Evolutionary conservation across 2,329 filamentous ascomycete genomes (phyloP).

Genomic region (Teratosphaeria epicoccoides): DNA sequence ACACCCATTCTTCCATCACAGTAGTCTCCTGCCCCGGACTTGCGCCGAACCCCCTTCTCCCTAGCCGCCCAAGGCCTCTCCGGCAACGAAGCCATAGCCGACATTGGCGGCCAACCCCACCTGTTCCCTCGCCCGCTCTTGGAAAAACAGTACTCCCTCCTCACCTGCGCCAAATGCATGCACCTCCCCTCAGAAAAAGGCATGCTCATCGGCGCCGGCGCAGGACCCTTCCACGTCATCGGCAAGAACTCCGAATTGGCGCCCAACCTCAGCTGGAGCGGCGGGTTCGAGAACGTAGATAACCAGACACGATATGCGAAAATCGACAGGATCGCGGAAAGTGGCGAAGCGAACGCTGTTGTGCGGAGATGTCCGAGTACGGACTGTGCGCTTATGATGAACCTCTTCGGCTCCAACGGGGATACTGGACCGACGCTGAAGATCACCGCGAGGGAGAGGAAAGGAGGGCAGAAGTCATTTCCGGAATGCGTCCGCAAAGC

Average conservation of each 20-base stretch:
- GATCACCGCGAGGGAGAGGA: constrained; percentile 16
- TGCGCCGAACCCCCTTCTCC: constrained; percentile 16
- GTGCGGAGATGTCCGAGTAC: constrained; percentile 14
- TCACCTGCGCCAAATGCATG: constrained; percentile 18
- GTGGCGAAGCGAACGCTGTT: constrained; percentile 26
- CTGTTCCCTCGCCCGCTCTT: constrained; percentile 20
- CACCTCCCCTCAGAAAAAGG: constrained; percentile 13
- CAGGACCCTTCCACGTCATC: constrained; percentile 20
- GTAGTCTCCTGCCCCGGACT: constrained; percentile 18
- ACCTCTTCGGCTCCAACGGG: constrained; percentile 19
- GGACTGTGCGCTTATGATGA: constrained; percentile 24
- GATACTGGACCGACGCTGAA: constrained; percentile 18
- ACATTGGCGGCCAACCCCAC: constrained; percentile 23
- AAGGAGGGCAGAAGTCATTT: constrained; percentile 17
- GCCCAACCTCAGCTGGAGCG: constrained; percentile 20
- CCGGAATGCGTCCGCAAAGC: constrained; percentile 19
- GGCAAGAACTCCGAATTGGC: constrained; percentile 21
- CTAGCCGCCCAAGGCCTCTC: constrained; percentile 19
- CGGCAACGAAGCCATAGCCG: constrained; percentile 19
- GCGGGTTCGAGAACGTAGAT: constrained; percentile 7
- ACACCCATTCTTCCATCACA: constrained; percentile 11
- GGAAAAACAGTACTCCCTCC: constrained; percentile 20
- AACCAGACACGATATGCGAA: constrained; percentile 26
- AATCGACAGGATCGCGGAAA: constrained; percentile 30
- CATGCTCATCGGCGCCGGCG: constrained; percentile 20